Conservation (phyloP, 2,329 filamentous ascomycete genomes). For the Tolypocladium cylindrosporum region DNA sequence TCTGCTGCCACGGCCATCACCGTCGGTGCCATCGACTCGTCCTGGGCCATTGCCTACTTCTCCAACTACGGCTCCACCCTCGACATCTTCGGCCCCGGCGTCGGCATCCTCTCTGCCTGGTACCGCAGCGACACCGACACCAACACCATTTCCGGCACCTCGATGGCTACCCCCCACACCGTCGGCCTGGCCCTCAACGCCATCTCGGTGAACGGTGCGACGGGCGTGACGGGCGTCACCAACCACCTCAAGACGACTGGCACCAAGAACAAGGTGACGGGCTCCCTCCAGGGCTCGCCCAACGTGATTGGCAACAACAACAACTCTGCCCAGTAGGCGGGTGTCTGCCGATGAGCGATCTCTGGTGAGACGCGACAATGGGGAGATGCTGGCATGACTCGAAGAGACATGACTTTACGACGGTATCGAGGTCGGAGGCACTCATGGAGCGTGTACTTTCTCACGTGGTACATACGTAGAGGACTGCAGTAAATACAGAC, state of each 20-base stretch:
- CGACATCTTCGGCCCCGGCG: constrained; percentile 43
- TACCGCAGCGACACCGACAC: constrained; percentile 31
- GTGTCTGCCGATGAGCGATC: neutral
- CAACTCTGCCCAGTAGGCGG: constrained; percentile 15
- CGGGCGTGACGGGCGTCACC: constrained; percentile 25
- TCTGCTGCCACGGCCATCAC: constrained; percentile 20
- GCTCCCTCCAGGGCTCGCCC: constrained; percentile 26
- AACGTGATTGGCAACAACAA: constrained; percentile 44
- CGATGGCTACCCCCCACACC: constrained; percentile 55
- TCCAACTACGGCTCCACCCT: constrained; percentile 39
- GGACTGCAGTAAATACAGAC: neutral
- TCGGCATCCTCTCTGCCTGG: constrained; percentile 36
- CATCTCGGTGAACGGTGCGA: constrained; percentile 31
- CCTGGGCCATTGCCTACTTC: constrained; percentile 31
- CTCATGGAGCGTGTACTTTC: neutral
- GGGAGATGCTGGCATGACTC: neutral
- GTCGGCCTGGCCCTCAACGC: constrained; percentile 42
- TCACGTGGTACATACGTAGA: neutral
- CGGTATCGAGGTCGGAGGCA: neutral
- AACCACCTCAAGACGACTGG: constrained; percentile 29
- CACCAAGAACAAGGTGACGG: constrained; percentile 30
- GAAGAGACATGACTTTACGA: neutral
- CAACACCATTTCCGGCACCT: constrained; percentile 46
- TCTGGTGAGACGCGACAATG: neutral
- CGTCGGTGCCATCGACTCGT: constrained; percentile 24